Percentiles rank a stretch among this genome's conserved stretches.
These are phyloP conservation scores for Cubamyces sp. DNA, from an alignment of 768 basidiomycete genomes.

Conservation along the genomic window DNA sequence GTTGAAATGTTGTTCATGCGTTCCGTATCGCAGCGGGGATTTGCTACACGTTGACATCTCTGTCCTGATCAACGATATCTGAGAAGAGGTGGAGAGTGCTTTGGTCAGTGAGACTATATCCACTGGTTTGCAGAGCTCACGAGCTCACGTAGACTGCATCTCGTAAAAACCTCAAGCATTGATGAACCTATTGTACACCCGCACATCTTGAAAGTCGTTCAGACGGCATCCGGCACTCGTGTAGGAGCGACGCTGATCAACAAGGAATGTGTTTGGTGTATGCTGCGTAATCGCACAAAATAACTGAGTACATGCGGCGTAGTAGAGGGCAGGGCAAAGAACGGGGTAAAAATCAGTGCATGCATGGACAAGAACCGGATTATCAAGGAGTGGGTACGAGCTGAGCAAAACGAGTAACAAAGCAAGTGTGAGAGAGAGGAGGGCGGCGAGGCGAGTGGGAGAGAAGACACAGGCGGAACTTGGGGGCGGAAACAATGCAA, in stretches of 20 bases:
- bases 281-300: slow-evolving; percentile 29
- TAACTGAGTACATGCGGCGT: slow-evolving; percentile 27
- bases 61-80: too few species aligned
- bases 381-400: slow-evolving; percentile 28
- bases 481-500: slow-evolving; percentile 17
- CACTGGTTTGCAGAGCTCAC: too few species aligned
- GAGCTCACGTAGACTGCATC: too few species aligned
- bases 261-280: slow-evolving; percentile 23
- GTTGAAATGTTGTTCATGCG: too few species aligned
- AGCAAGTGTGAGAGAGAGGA: slow-evolving; percentile 9
- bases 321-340: slow-evolving; percentile 6
- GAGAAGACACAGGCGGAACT: neutral
- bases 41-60: too few species aligned
- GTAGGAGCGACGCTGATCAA: neutral
- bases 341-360: slow-evolving; percentile 13
- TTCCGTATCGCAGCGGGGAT: too few species aligned
- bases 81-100: too few species aligned
- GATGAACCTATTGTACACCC: too few species aligned
- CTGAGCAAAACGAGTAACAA: slow-evolving; percentile 15
- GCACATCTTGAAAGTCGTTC: too few species aligned
- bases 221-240: too few species aligned
- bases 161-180: too few species aligned
- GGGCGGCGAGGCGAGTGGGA: neutral
- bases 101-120: too few species aligned
- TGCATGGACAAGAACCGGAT: slow-evolving; percentile 19